Base-by-base conservation (phyloP, 2,329 filamentous ascomycete species). In the Fusarium tupiense region DNA sequence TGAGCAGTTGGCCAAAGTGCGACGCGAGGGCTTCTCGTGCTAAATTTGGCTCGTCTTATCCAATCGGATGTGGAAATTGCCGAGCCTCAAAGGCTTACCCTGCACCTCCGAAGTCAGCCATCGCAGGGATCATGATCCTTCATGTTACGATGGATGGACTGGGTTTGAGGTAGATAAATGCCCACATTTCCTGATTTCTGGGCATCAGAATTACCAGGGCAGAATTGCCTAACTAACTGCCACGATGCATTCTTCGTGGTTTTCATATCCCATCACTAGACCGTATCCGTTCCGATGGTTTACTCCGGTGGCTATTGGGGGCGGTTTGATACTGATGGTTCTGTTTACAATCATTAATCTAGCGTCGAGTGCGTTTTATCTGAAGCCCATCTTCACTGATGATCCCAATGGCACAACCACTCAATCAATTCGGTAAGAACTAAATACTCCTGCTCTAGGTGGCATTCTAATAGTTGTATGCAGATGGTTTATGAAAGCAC, bases 271-370 rank as follows among this genome's bases (percentile, higher is more conserved):
- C 1, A 22, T 74, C 3, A 64, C 71, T 1, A 64, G 47, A 26
- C 70, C 71, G 1, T 74, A 62, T 12, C 70, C 71, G 6, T 74
- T 73, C 8, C 47, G 66, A 29, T 74, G 71, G 66, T 73, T 74
- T 33, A 73, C 70, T 2, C 59, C 61, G 0, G 66, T 74, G 8
- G 44, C 50, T 5, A 24, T 73, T 1, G 29, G n/a, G 1, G 70
- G 66, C 8, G 50, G 62, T 0, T 4, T 67, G 12, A 6, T 64
- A 8, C 16, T 73, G 9, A 58, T 41, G 1, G 62, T 67, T 0
- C 0, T 74, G 3, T 74, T 73, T 20, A 67, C 70, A 0, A 40
- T 74, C 20, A 40, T 73, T 31, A 74, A 74, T n/a, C 43, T 74
- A 13, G 71, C 59, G 5, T 74, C 70, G 0, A 73, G 60, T n/a